phyloP scores from a whole-genome alignment of 2,329 filamentous ascomycete species.

The Podosphaera fusca region DNA sequence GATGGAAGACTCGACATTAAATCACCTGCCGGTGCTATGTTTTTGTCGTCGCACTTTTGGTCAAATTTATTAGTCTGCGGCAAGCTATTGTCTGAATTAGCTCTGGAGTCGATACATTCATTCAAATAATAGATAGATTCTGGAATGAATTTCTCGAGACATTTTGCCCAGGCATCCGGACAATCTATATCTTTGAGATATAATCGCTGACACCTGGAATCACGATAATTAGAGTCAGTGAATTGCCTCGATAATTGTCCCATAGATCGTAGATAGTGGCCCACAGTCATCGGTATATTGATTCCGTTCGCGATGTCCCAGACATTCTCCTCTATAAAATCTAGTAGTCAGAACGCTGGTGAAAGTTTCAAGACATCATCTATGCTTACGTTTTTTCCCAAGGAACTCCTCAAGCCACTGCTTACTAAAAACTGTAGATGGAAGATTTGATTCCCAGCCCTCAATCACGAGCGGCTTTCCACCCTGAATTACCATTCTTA shows the following conservation, averaged over 20 bases:
- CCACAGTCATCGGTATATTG: slow-evolving; percentile 65
- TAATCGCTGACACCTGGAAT: slow-evolving; percentile 60
- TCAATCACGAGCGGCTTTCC: slow-evolving; percentile 83
- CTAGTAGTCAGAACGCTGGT: slow-evolving; percentile 8
- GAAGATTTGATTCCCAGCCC: slow-evolving; percentile 57
- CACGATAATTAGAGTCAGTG: slow-evolving; percentile 49
- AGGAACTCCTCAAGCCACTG: slow-evolving; percentile 62
- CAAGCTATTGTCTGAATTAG: slow-evolving; percentile 29
- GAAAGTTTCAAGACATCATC: neutral
- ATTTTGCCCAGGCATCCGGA: slow-evolving; percentile 63
- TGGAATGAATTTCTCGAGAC: slow-evolving; percentile 56
- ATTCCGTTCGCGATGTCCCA: slow-evolving; percentile 52
- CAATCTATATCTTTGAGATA: slow-evolving; percentile 97
- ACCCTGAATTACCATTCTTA: slow-evolving; percentile 61
- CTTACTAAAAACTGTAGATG: slow-evolving; percentile 54
- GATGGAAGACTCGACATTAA: slow-evolving; percentile 79
- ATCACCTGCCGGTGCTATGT: slow-evolving; percentile 50
- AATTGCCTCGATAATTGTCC: slow-evolving; percentile 65
- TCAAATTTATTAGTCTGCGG: slow-evolving; percentile 21
- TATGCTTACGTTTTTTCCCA: slow-evolving; percentile 47
- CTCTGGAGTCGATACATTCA: slow-evolving; percentile 39
- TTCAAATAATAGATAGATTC: slow-evolving; percentile 77
- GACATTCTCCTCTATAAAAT: slow-evolving; percentile 48
- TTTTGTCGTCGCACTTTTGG: slow-evolving; percentile 21
- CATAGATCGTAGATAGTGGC: slow-evolving; percentile 81